Evolutionary conservation across 805 yeast genomes (phyloP), one percentile per base, ranked within the genome.

Genomic region (Candida nonsorbophila): DNA sequence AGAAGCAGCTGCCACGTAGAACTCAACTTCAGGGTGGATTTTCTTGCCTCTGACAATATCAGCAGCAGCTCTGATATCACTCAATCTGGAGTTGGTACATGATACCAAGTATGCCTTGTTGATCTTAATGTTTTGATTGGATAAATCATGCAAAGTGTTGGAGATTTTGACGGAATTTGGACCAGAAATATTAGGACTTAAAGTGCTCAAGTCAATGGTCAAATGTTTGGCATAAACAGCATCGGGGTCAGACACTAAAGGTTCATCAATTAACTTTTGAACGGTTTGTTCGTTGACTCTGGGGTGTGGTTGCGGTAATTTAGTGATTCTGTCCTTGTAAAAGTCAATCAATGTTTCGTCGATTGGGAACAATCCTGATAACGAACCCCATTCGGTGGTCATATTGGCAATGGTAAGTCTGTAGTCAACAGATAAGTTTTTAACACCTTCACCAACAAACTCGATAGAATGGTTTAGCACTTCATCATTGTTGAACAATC

Each of bases 381-480:
- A 67, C 1, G 97, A 97, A 49, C 97, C 97, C 97, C 97, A 88
- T 61, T 88, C 97, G 16, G 97, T 88, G 22, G 97, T 90, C 96
- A 86, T 84, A 51, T 88, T 88, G 29, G 97, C 97, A 43, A 88
- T 88, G 17, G 97, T 90, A 39, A 88, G 66, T 59, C 96, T 73
- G 51, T 82, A 80, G 52, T 90, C 95, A 28, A 87, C 72, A 2
- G 94, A 67, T 31, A 86, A 60, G 38, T 72, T 67, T 19, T 71
- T 62, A 22, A 87, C 65, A 26, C 84, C 86, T 32, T 81, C 90
- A 29, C 95, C 97, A 4, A 80, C 74, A 60, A 90, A 90, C 60
- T 88, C 97, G 43, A 88, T 84, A 13, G 97, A 96, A 54, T 86
- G 95, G 53, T 85, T 85, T 41, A 86, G 67, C 14, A 88, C 97